Evolutionary conservation across 106 monocot species (phyloP).

Genomic region (Gastrodia elata): DNA sequence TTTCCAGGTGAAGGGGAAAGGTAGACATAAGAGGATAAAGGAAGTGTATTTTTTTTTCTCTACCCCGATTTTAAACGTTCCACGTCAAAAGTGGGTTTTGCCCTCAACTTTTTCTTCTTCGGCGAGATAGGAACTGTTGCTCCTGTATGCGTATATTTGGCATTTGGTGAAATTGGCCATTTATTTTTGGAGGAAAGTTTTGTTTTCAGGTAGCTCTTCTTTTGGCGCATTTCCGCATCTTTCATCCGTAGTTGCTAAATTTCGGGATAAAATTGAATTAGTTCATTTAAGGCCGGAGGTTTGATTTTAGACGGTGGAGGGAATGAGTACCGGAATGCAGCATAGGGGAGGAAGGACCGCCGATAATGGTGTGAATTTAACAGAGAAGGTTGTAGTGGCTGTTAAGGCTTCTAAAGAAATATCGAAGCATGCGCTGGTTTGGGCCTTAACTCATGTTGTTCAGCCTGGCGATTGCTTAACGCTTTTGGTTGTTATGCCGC

Average conservation of each 20-base stretch:
- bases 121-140: constrained; percentile 8
- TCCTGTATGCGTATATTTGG: not conserved
- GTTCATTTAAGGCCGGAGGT: not conserved
- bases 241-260: not conserved
- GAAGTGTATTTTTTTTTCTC: not conserved
- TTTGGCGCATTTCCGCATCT: not conserved
- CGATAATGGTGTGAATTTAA: constrained; percentile 23
- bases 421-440: constrained; percentile 60
- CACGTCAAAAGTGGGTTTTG: constrained; percentile 15
- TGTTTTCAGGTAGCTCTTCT: not conserved
- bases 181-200: not conserved
- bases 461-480: constrained; percentile 69
- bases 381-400: constrained; percentile 67
- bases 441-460: constrained; percentile 83
- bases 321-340: constrained; percentile 15
- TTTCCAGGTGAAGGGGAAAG: not conserved
- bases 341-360: constrained; percentile 24
- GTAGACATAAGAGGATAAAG: not conserved
- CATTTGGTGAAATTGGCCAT: not conserved
- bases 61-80: not conserved
- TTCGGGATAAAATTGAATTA: no score
- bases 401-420: constrained; percentile 80
- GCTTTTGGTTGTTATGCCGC: constrained; percentile 62
- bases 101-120: not conserved
- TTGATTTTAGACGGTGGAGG: not conserved